phyloP scores from a whole-genome alignment of 169 alveolate genomes.

The Plasmodium adleri region DNA sequence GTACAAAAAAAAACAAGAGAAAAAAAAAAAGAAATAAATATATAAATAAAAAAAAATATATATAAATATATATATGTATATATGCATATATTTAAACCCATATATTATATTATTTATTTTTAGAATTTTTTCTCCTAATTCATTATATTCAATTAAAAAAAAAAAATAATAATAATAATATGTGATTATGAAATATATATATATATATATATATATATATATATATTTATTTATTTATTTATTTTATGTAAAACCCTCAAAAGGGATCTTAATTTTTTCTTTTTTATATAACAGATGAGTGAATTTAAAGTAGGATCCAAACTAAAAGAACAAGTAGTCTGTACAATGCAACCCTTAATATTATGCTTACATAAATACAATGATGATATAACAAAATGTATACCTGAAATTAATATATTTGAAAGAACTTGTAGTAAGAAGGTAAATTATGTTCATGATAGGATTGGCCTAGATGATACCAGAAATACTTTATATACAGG shows the following conservation, averaged over 20 bases:
- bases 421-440: slow-evolving; percentile 89
- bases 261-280: not conserved
- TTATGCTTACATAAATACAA: slow-evolving; percentile 84
- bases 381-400: slow-evolving; percentile 86
- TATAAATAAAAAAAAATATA: too few relatives aligned
- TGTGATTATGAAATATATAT: not conserved
- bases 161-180: too few relatives aligned
- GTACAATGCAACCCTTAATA: slow-evolving; percentile 89
- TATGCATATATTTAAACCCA: too few relatives aligned
- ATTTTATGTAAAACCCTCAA: too few relatives aligned
- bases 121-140: too few relatives aligned
- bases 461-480: slow-evolving; percentile 91
- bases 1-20: too few relatives aligned
- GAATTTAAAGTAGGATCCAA: slow-evolving; percentile 76
- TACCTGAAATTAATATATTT: slow-evolving; percentile 84
- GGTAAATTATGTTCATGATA: slow-evolving; percentile 87
- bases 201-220: slow-evolving; percentile 2
- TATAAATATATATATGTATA: too few relatives aligned
- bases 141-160: not conserved
- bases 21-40: too few relatives aligned
- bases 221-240: not conserved
- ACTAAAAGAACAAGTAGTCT: slow-evolving; percentile 78
- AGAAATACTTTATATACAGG: slow-evolving; percentile 89
- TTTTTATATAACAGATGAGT: slow-evolving; percentile 28
- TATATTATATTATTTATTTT: too few relatives aligned